These are phyloP conservation scores for Bjerkandera adusta DNA, from an alignment of 1,284 basidiomycete genomes.

Conservation along the genomic window DNA sequence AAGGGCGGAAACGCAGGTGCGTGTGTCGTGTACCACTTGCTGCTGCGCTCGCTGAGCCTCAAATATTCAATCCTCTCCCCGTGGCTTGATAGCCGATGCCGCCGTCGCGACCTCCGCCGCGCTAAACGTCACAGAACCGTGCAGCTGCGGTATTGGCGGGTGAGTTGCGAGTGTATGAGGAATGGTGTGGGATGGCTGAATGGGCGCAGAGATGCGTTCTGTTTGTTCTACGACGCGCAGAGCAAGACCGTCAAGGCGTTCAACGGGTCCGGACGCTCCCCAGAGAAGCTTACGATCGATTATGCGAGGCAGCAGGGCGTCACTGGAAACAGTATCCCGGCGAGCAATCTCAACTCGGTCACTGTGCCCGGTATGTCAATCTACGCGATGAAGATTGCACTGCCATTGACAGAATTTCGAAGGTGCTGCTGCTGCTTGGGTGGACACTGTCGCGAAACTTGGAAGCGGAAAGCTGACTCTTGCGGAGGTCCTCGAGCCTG, in stretches of 20 bases:
- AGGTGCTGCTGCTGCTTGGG: slow-evolving; percentile 93
- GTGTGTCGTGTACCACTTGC: not conserved
- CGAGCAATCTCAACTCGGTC: slow-evolving; percentile 80
- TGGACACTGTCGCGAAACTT: slow-evolving; percentile 82
- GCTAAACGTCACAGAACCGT: slow-evolving; percentile 85
- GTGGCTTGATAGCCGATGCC: slow-evolving; percentile 50
- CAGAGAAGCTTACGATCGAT: slow-evolving; percentile 77
- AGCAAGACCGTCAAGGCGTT: slow-evolving; percentile 79
- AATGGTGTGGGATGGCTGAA: not conserved
- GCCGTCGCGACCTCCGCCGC: slow-evolving; percentile 85
- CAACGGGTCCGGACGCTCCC: slow-evolving; percentile 87
- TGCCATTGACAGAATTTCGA: not conserved
- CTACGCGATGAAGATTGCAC: not conserved
- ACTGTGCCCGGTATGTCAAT: slow-evolving; percentile 78
- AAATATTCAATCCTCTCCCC: no score
- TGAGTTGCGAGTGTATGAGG: slow-evolving; percentile 36
- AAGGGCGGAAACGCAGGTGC: slow-evolving; percentile 90
- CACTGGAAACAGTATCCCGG: slow-evolving; percentile 63
- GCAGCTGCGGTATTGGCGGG: slow-evolving; percentile 82
- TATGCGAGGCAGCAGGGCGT: slow-evolving; percentile 72
- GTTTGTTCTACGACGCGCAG: slow-evolving; percentile 86
- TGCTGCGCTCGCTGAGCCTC: not conserved
- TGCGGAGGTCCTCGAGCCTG: slow-evolving; percentile 84
- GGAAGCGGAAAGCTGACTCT: slow-evolving; percentile 82
- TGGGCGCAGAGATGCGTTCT: slow-evolving; percentile 78